Conservation (phyloP, 192 early-diverging fungal genomes). For the Chytriomyces sp. region DNA sequence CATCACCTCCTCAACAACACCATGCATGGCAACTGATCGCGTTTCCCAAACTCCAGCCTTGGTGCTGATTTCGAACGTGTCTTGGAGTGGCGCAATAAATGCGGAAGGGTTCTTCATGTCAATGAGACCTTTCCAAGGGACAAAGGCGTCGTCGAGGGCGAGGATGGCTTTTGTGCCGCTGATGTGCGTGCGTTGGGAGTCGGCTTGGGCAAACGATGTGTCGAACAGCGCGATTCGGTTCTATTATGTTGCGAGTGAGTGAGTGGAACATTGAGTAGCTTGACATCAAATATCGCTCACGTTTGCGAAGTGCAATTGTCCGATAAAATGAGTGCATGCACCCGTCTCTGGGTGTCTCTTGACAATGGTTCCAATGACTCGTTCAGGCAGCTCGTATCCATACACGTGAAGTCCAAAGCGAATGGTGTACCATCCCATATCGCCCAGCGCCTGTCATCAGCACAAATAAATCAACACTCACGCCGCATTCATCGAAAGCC, state of each 20-base stretch:
- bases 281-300: not conserved
- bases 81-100: slow-evolving; percentile 5
- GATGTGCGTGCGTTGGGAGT: slow-evolving; percentile 22
- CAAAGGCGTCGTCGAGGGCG: slow-evolving; percentile 26
- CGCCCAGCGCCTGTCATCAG: not conserved
- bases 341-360: slow-evolving; percentile 26
- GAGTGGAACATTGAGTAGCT: not conserved
- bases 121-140: slow-evolving; percentile 23
- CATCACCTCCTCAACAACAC: slow-evolving; percentile 26
- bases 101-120: slow-evolving; percentile 24
- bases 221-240: slow-evolving; percentile 27
- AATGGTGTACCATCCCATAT: slow-evolving; percentile 38
- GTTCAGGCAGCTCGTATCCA: slow-evolving; percentile 34
- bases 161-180: slow-evolving; percentile 29
- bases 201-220: slow-evolving; percentile 18
- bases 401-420: slow-evolving; percentile 31
- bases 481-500: not conserved
- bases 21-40: slow-evolving; percentile 39
- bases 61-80: slow-evolving; percentile 12
- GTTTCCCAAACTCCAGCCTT: slow-evolving; percentile 25
- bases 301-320: slow-evolving; percentile 21
- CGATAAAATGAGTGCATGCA: slow-evolving; percentile 23
- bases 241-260: not conserved
- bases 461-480: not conserved
- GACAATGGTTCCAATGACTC: slow-evolving; percentile 24